Percentiles rank a stretch among this genome's conserved stretches.
phyloP scores from a whole-genome alignment of 2,329 filamentous ascomycete species.

The Aspergillus luchuensis region DNA sequence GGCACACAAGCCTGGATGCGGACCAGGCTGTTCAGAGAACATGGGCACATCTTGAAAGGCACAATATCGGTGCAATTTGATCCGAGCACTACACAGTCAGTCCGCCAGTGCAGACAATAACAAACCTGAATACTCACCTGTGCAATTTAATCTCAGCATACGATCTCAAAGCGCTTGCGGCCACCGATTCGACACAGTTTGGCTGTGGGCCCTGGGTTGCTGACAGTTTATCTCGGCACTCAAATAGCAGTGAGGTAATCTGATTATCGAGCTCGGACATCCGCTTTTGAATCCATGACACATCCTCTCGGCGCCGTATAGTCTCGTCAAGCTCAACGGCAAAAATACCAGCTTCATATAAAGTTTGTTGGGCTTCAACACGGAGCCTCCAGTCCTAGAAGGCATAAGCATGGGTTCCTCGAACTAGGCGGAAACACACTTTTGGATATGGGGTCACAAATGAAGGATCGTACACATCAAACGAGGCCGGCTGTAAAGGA shows the following conservation, averaged over 20 bases:
- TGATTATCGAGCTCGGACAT: slow-evolving; percentile 25
- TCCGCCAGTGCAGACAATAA: neutral
- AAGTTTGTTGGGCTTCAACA: slow-evolving; percentile 28
- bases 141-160: slow-evolving; percentile 34
- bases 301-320: slow-evolving; percentile 8
- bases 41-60: slow-evolving; percentile 33
- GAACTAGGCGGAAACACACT: neutral
- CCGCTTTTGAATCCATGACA: slow-evolving; percentile 18
- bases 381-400: slow-evolving; percentile 28
- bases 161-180: slow-evolving; percentile 23
- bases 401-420: neutral
- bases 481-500: slow-evolving; percentile 16
- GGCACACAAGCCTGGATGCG: slow-evolving; percentile 14
- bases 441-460: slow-evolving; percentile 28
- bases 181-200: slow-evolving; percentile 22
- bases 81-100: slow-evolving; percentile 25
- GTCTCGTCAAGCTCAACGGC: slow-evolving; percentile 24
- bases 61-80: slow-evolving; percentile 33
- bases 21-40: slow-evolving; percentile 28
- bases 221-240: slow-evolving; percentile 13
- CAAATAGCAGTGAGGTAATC: slow-evolving; percentile 20
- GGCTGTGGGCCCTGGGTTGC: slow-evolving; percentile 8
- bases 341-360: slow-evolving; percentile 26
- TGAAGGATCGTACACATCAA: slow-evolving; percentile 26
- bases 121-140: slow-evolving; percentile 12